Conservation (phyloP, 139 green algal species). For the Chlamydomonas applanata region DNA sequence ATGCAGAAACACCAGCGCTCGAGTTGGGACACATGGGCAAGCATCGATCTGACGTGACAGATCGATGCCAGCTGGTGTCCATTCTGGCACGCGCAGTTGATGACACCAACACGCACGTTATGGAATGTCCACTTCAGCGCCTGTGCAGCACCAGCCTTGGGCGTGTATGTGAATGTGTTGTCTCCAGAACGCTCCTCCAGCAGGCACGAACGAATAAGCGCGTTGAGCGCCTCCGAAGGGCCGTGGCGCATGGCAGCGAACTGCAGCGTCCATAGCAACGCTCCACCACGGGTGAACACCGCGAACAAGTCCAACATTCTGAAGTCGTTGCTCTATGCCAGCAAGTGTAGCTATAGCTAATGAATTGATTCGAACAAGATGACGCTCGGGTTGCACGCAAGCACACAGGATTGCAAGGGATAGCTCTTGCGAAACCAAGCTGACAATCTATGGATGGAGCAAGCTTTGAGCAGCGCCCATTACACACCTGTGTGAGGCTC, state of each 20-base stretch:
- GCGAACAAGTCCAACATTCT: conserved; percentile 85
- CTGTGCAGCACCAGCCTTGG: conserved; percentile 68
- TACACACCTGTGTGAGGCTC: too few relatives aligned
- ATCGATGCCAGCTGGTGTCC: too few relatives aligned
- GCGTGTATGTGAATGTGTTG: conserved; percentile 74
- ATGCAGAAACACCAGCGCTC: too few relatives aligned
- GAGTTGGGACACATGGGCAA: too few relatives aligned
- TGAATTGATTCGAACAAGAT: too few relatives aligned
- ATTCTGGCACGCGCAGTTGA: not conserved
- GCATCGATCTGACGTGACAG: too few relatives aligned
- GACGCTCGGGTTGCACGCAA: too few relatives aligned
- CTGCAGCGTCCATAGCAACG: conserved; percentile 79
- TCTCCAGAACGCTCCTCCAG: conserved; percentile 90
- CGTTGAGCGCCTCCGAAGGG: conserved; percentile 68
- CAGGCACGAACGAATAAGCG: conserved; percentile 82
- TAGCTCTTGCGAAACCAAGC: too few relatives aligned
- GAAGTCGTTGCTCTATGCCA: not conserved
- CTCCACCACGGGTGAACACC: conserved; percentile 85
- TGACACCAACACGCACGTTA: conserved; percentile 65
- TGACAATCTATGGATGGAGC: too few relatives aligned
- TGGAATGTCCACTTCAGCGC: conserved; percentile 95
- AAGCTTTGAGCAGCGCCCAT: too few relatives aligned
- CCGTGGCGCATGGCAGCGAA: conserved; percentile 39
- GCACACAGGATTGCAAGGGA: too few relatives aligned
- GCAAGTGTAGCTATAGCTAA: not conserved